Percentiles rank a stretch among this genome's conserved stretches.
phyloP scores from a whole-genome alignment of 768 basidiomycete genomes.

The Paxillus involutus region DNA sequence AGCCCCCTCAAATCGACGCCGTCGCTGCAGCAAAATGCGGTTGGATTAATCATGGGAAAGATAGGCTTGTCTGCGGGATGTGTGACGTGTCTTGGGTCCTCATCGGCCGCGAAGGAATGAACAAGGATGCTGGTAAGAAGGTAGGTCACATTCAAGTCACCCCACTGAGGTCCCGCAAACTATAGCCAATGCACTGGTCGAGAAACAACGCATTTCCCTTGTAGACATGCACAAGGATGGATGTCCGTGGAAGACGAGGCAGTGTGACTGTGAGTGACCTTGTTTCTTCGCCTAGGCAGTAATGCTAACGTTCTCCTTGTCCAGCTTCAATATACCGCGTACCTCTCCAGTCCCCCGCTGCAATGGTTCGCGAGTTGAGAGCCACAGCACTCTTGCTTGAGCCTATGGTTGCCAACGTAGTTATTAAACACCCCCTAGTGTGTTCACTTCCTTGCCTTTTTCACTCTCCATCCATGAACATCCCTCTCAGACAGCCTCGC shows the following conservation, averaged over 20 bases:
- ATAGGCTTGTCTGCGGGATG: conserved; percentile 70
- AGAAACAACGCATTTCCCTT: conserved; percentile 67
- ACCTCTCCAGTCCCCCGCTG: conserved; percentile 64
- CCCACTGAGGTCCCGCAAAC: conserved; percentile 13
- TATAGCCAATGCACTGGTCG: conserved; percentile 66
- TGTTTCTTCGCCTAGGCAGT: background rate
- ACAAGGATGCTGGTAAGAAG: conserved; percentile 71
- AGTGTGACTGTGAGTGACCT: conserved; percentile 67
- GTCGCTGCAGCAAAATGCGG: conserved; percentile 82
- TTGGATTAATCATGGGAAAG: conserved; percentile 83
- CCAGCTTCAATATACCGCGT: conserved; percentile 73
- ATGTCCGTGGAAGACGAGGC: conserved; percentile 81
- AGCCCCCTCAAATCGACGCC: conserved; percentile 70
- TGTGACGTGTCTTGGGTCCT: conserved; percentile 77
- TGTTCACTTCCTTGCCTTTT: conserved; percentile 17
- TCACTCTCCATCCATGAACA: conserved; percentile 8
- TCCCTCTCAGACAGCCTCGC: conserved; percentile 50
- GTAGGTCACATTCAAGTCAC: conserved; percentile 22
- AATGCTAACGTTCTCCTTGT: conserved; percentile 3
- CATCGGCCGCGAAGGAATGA: conserved; percentile 67
- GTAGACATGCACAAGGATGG: conserved; percentile 76
- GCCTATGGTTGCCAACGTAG: conserved; percentile 49
- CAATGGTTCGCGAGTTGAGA: conserved; percentile 62
- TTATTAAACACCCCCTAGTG: conserved; percentile 76
- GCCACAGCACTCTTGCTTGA: conserved; percentile 53